Conservation (phyloP, 306 rosid genomes). For the Rosa lucieae region DNA sequence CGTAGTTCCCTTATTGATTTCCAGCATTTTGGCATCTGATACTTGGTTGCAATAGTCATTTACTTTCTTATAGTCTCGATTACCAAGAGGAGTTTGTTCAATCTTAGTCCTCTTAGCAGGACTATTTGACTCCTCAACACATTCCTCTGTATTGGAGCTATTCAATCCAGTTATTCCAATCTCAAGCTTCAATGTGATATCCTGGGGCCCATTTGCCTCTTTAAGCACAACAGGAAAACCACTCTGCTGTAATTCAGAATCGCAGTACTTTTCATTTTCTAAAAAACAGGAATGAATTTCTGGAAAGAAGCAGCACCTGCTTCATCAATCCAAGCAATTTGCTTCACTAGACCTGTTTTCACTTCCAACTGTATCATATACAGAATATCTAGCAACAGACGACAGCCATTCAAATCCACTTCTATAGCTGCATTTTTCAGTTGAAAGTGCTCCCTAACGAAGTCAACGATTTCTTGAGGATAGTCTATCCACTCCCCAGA, state of each 20-base stretch:
- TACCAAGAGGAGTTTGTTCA: constrained; percentile 7
- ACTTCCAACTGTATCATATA: constrained; percentile 31
- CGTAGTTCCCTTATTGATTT: neutral
- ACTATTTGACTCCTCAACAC: constrained; percentile 25
- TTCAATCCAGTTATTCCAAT: constrained; percentile 24
- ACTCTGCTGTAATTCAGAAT: constrained; percentile 20
- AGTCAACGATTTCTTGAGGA: constrained; percentile 18
- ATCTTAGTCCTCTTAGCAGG: constrained; percentile 6
- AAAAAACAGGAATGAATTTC: constrained; percentile 14
- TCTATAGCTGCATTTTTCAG: constrained; percentile 27
- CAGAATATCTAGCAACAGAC: constrained; percentile 29
- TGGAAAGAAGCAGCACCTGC: constrained; percentile 34
- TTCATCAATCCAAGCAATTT: constrained; percentile 41
- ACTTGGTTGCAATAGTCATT: constrained; percentile 4
- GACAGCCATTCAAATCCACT: constrained; percentile 22
- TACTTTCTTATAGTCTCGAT: neutral
- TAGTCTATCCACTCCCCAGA: constrained; percentile 34
- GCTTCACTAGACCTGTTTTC: constrained; percentile 19
- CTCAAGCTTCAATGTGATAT: constrained; percentile 30
- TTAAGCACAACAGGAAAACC: constrained; percentile 18
- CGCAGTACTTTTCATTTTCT: constrained; percentile 13
- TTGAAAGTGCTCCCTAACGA: constrained; percentile 24
- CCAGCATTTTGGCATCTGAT: constrained; percentile 9
- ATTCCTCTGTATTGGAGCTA: constrained; percentile 20
- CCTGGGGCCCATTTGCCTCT: constrained; percentile 16